A percentile compares a stretch with the other conserved stretches of the same genome.
Evolutionary conservation across 2,329 filamentous ascomycete genomes (phyloP).

Genomic region (Mycocentrospora acerina): DNA sequence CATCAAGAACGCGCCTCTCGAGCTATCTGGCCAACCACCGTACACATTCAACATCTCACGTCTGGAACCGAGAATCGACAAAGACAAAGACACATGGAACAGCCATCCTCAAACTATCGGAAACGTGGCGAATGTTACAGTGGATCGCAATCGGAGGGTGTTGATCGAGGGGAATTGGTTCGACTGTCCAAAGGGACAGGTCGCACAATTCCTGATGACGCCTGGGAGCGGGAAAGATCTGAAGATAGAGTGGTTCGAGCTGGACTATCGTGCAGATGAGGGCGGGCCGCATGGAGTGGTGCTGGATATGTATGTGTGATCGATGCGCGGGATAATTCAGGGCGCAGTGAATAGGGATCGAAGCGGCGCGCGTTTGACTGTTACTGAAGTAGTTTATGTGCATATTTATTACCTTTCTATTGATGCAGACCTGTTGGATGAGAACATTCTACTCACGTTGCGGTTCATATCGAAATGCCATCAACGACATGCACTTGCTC

Average conservation of each 20-base stretch:
- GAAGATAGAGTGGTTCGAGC: constrained; percentile 33
- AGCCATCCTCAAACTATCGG: constrained; percentile 16
- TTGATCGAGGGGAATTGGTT: constrained; percentile 16
- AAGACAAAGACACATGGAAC: constrained; percentile 33
- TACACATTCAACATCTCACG: constrained; percentile 29
- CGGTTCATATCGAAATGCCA: too few species aligned
- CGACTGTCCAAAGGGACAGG: constrained; percentile 21
- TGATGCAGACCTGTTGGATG: too few species aligned
- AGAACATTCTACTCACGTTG: too few species aligned
- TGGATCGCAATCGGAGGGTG: constrained; percentile 13
- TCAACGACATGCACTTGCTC: too few species aligned
- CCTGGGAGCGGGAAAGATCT: constrained; percentile 18
- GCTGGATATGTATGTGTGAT: constrained; percentile 27
- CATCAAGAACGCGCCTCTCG: constrained; percentile 19
- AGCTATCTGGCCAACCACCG: constrained; percentile 18
- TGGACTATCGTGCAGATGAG: constrained; percentile 19
- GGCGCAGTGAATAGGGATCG: too few species aligned
- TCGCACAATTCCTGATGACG: constrained; percentile 31
- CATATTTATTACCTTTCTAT: too few species aligned
- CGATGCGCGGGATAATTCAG: not conserved
- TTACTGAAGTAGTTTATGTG: too few species aligned
- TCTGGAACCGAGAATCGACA: constrained; percentile 23
- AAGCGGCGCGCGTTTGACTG: too few species aligned
- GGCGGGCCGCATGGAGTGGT: constrained; percentile 33
- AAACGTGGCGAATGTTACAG: constrained; percentile 19